Base-by-base conservation (phyloP, 768 basidiomycete genomes). In the Suillus subluteus region DNA sequence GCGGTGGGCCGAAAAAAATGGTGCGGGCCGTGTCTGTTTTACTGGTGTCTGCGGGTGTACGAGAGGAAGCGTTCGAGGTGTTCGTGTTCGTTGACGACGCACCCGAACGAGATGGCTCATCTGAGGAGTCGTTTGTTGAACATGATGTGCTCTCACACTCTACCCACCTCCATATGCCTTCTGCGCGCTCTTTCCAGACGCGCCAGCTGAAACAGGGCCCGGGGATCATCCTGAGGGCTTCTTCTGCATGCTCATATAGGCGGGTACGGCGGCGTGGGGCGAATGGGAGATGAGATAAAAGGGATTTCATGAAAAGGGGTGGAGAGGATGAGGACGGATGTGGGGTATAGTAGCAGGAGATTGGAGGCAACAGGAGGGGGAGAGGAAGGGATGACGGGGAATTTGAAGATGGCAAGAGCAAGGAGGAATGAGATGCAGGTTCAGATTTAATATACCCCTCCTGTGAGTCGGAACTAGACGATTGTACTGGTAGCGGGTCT, bases 201-300 rank as follows among this genome's bases (percentile, higher is more conserved):
- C 79, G 81, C 50, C 83, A 78, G 71, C 84, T 85, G 73, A 86
- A 81, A 54, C 79, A 86, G 3, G 58, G 58, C 1, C 63, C 56
- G 18, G 85, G 85, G 52, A 82, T 83, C 71, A 84, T 81, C 66
- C 76, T 78, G 75, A 85, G 78, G 1, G 79, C 78, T 61, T 82
- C 80, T 46, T 79, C 78, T 26, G 85, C 74, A 2, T 79, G 77
- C 35, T 77, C 75, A 9, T 80, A 74, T 3, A 83, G 76, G 30
- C 75, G 79, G 15, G 79, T 76, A 23, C 84, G 79, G 52, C 72
- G 72, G 18, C 76, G 73, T 2, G 78, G 74, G 1, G 80, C 73
- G 37, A 80, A 70, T 1, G 84, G 84, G 6, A 86, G 79, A n/a
- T 78, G 73, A 0, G 72, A 65, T 16, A 86, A 70, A 1, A 86